Percentiles rank a stretch among this genome's conserved stretches.
Evolutionary conservation across 2,329 filamentous ascomycete genomes (phyloP).

Genomic region (Ophiocordyceps camponoti-leonardi): DNA sequence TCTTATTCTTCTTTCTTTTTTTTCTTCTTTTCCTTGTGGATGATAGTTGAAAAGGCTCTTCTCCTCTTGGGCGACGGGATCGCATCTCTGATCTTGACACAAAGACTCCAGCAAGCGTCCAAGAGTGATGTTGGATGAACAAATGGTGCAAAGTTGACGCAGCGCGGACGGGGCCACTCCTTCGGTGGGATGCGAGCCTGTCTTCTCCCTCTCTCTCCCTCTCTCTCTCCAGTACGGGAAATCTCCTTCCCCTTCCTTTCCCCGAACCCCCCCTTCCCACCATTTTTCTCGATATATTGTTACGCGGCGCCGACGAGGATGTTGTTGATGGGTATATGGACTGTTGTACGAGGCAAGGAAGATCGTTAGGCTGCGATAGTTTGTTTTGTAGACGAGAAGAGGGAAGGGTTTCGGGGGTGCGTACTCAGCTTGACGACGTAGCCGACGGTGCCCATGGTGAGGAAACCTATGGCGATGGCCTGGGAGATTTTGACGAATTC

Average conservation of each 20-base stretch:
- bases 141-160: no score
- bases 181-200: no score
- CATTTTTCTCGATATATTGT: constrained; percentile 6
- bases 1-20: no score
- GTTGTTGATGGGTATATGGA: constrained; percentile 56
- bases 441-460: constrained; percentile 54
- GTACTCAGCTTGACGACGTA: constrained; percentile 55
- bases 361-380: neutral
- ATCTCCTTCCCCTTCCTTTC: neutral
- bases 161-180: no score
- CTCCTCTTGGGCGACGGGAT: no score
- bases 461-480: constrained; percentile 51
- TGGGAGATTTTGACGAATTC: constrained; percentile 29
- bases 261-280: neutral
- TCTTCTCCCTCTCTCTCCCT: neutral
- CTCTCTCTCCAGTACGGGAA: neutral
- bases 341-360: constrained; percentile 16
- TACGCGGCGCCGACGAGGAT: constrained; percentile 49
- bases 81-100: no score
- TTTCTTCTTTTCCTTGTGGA: no score
- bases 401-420: constrained; percentile 9
- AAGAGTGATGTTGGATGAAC: no score
- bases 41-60: no score
- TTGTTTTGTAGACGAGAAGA: constrained; percentile 1
- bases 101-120: no score